phyloP scores from a whole-genome alignment of 345 rosid species.

The Dovyalis caffra region DNA sequence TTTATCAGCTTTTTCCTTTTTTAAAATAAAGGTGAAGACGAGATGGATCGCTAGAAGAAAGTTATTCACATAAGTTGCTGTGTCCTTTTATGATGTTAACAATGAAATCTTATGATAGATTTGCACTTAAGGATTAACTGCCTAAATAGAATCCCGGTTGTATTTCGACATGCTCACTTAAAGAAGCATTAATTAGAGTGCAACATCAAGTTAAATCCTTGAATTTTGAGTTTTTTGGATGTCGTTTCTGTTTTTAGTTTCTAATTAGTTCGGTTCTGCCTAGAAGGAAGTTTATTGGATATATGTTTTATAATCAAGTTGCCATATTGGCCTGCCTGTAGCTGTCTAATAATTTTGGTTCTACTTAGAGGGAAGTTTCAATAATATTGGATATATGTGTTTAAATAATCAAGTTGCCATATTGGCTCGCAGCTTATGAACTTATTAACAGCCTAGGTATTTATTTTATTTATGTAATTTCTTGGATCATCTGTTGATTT shows the following conservation, averaged over 20 bases:
- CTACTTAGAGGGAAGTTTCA: neutral
- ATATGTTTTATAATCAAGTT: neutral
- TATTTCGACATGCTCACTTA: neutral
- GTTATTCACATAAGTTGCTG: conserved; percentile 15
- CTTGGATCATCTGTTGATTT: neutral
- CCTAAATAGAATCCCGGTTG: neutral
- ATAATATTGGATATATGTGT: conserved; percentile 5
- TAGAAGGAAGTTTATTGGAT: conserved; percentile 7
- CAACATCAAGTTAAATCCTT: neutral
- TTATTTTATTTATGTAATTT: neutral
- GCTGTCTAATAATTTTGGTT: conserved; percentile 3
- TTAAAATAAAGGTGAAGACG: neutral
- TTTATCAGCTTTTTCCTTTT: neutral
- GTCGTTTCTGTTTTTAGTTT: neutral
- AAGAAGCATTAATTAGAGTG: neutral
- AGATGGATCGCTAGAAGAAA: conserved; percentile 9
- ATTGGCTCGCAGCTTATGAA: neutral
- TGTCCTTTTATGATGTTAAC: conserved; percentile 22
- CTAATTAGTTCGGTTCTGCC: neutral
- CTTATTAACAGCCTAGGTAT: neutral
- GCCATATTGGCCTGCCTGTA: neutral
- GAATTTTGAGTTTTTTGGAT: conserved; percentile 6
- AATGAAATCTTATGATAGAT: conserved; percentile 13
- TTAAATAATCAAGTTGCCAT: neutral
- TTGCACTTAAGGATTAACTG: conserved; percentile 1